phyloP scores from a whole-genome alignment of 257 asterid genomes.

The Avicennia marina region DNA sequence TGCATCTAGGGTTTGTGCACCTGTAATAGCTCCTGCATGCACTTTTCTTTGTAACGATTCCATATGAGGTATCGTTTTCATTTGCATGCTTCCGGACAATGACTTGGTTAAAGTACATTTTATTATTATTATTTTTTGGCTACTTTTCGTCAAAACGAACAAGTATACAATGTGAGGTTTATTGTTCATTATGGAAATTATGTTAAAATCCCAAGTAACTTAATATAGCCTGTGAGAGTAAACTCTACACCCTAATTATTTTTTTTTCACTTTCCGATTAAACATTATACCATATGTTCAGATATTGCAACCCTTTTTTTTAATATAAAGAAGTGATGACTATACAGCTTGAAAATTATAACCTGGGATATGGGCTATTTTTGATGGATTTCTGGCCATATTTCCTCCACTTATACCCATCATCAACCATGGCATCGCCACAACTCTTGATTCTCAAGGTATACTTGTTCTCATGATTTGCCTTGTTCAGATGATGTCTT shows the following conservation, averaged over 20 bases:
- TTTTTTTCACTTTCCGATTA: too few species aligned
- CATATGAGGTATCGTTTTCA: neutral
- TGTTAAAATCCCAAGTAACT: too few species aligned
- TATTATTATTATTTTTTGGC: too few species aligned
- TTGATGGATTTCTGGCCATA: constrained; percentile 93
- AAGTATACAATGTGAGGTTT: too few species aligned
- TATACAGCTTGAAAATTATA: neutral
- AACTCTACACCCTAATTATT: too few species aligned
- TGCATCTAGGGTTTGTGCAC: constrained; percentile 86
- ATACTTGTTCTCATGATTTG: constrained; percentile 35
- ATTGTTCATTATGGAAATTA: too few species aligned
- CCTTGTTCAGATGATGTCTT: constrained; percentile 26
- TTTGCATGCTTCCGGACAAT: neutral
- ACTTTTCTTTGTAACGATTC: too few species aligned
- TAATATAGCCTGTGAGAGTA: too few species aligned
- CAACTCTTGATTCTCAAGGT: constrained; percentile 68
- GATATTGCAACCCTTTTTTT: too few species aligned
- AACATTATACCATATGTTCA: too few species aligned
- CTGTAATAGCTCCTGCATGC: constrained; percentile 70
- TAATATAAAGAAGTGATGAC: neutral
- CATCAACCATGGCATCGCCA: constrained; percentile 71
- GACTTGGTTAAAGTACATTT: too few species aligned
- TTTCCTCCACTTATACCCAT: constrained; percentile 95
- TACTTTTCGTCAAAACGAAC: too few species aligned
- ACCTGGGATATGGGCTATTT: constrained; percentile 95